Percentiles rank a stretch among this genome's conserved stretches.
These are phyloP conservation scores for Lantana camara DNA, from an alignment of 257 asterid species.

Conservation along the genomic window DNA sequence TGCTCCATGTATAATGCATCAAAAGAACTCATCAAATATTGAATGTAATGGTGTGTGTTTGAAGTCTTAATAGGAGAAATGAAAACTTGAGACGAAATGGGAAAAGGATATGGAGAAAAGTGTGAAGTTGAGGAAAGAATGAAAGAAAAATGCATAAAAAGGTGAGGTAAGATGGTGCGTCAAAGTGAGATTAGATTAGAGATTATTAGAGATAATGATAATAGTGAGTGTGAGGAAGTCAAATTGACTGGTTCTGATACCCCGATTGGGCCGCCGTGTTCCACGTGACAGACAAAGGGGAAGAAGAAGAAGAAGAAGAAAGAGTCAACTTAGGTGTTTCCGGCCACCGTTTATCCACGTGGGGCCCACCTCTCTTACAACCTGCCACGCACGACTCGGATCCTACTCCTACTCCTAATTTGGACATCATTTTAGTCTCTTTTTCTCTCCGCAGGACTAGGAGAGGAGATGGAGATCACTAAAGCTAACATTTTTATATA, in stretches of 20 bases:
- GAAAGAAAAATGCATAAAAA: neutral
- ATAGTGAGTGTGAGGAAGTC: slow-evolving; percentile 28
- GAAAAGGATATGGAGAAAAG: slow-evolving; percentile 24
- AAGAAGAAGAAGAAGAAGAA: neutral
- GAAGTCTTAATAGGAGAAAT: slow-evolving; percentile 4
- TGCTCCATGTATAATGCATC: too few relatives aligned
- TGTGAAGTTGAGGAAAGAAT: neutral
- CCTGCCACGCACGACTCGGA: slow-evolving; percentile 19
- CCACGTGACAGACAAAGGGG: slow-evolving; percentile 19
- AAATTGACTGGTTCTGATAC: slow-evolving; percentile 41
- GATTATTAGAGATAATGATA: too few relatives aligned
- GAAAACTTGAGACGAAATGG: slow-evolving; percentile 35
- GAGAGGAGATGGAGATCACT: too few relatives aligned
- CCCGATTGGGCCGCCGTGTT: slow-evolving; percentile 31
- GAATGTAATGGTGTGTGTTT: neutral
- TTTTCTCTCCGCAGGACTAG: neutral
- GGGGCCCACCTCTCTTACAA: slow-evolving; percentile 15
- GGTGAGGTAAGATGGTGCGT: slow-evolving; percentile 48
- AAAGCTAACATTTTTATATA: neutral
- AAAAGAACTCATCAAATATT: too few relatives aligned
- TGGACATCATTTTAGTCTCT: neutral
- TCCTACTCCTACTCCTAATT: slow-evolving; percentile 2
- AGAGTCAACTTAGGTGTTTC: slow-evolving; percentile 33
- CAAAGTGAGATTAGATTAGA: slow-evolving; percentile 11
- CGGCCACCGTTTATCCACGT: slow-evolving; percentile 28